Conservation (phyloP, 768 basidiomycete species). For the Termitomyces sp. region DNA sequence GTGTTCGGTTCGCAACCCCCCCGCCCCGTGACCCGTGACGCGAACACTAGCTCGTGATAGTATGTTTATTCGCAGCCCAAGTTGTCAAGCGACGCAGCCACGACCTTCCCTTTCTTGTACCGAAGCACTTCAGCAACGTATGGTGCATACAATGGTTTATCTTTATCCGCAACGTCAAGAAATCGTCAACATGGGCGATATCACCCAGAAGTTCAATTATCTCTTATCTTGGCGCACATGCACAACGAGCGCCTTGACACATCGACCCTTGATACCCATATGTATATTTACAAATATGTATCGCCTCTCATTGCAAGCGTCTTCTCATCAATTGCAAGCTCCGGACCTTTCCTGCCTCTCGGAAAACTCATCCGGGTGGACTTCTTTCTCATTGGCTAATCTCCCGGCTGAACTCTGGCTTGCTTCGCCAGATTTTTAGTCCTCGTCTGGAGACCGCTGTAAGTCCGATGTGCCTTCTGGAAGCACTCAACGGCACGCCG, state of each 20-base stretch:
- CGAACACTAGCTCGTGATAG: too few relatives aligned
- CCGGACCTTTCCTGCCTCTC: neutral
- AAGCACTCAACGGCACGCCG: neutral
- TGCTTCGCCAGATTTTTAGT: neutral
- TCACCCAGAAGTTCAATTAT: neutral
- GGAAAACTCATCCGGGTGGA: neutral
- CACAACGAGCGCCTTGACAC: neutral
- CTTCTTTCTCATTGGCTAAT: neutral
- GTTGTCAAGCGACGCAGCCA: neutral
- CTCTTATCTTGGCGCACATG: too few relatives aligned
- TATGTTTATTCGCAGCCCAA: neutral
- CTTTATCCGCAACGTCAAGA: neutral
- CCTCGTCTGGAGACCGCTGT: neutral
- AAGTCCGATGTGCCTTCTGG: neutral
- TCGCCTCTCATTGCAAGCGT: neutral
- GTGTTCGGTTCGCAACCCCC: too few relatives aligned
- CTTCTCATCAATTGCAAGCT: neutral
- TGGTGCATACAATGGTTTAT: neutral
- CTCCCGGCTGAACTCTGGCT: neutral
- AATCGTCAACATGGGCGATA: neutral
- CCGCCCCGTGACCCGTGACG: too few relatives aligned
- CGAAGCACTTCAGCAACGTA: neutral
- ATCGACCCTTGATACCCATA: neutral
- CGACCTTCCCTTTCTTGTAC: neutral
- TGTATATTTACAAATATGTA: neutral